Evolutionary conservation across 805 yeast species (phyloP).

Genomic region (Ogataea naganishii): DNA sequence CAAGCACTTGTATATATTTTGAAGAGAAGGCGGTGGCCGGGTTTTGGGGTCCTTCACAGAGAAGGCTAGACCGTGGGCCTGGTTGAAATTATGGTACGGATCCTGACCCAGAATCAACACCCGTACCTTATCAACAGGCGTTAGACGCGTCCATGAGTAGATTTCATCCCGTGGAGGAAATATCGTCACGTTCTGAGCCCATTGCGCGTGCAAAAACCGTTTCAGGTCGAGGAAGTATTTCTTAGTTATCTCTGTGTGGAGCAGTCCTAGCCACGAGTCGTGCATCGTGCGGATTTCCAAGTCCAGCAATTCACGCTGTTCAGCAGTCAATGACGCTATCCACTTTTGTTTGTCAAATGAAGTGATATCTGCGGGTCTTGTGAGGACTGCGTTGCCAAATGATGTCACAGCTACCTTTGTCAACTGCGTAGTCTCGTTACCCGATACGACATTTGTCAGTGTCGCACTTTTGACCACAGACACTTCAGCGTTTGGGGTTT

Average conservation of each 20-base stretch:
- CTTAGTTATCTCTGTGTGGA: slow-evolving; percentile 67
- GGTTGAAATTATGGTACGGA: slow-evolving; percentile 88
- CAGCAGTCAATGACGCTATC: slow-evolving; percentile 38
- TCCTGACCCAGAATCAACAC: slow-evolving; percentile 91
- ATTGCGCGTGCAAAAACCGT: slow-evolving; percentile 44
- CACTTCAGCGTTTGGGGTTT: slow-evolving; percentile 2
- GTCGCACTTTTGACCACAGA: slow-evolving; percentile 2
- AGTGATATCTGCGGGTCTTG: not conserved
- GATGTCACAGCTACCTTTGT: too few species aligned
- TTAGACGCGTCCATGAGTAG: slow-evolving; percentile 85
- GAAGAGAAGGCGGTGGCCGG: slow-evolving; percentile 79
- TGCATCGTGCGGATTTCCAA: slow-evolving; percentile 68
- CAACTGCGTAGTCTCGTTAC: slow-evolving; percentile 1
- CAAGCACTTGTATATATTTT: slow-evolving; percentile 79
- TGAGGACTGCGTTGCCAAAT: too few species aligned
- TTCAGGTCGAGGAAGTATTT: slow-evolving; percentile 78
- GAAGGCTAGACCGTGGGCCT: slow-evolving; percentile 96
- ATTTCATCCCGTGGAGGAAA: slow-evolving; percentile 76
- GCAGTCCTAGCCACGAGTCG: slow-evolving; percentile 65
- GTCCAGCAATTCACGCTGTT: slow-evolving; percentile 41
- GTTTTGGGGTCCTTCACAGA: slow-evolving; percentile 77
- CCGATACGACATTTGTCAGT: slow-evolving; percentile 1
- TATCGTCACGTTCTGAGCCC: slow-evolving; percentile 35
- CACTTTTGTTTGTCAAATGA: slow-evolving; percentile 43
- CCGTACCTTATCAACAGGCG: slow-evolving; percentile 66